Evolutionary conservation across 2,329 filamentous ascomycete species (phyloP), one percentile per base, ranked within the genome.

Genomic region (Annulohypoxylon truncatum): DNA sequence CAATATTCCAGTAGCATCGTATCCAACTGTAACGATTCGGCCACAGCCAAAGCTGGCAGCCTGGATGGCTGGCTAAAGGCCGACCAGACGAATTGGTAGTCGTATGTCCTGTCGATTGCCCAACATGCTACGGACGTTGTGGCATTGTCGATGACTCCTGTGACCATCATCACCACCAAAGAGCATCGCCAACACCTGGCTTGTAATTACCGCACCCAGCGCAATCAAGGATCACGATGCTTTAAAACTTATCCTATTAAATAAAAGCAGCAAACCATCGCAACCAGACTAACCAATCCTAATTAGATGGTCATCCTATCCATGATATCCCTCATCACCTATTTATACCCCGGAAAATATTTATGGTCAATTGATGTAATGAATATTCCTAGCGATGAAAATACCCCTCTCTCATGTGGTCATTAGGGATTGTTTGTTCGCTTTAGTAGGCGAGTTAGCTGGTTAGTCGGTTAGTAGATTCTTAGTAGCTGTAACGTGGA

Each of bases 161-260:
- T 66, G 61, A 66, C 65, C 55, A 48, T 48, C 20, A 54, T 31
- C 61, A 58, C 12, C 35, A 53, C 42, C 42, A 26, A 26, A 26
- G 10, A 50, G 28, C 53, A 55, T 12, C 35, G 53, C 55, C 58
- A 67, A 67, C 54, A 13, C 40, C 33, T 47, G 46, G 58, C 54
- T 54, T 47, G 40, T 33, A 67, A 64, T 64, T 60, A 64, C 38
- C 64, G 67, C 65, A 65, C 44, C 40, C 35, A 38, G 35, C 61
- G 67, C 65, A 65, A 44, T 46, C 54, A 54, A 66, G 65, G 65
- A 66, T 66, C 65, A 66, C 58, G 56, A 70, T 68, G 53, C 47
- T 58, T 52, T 35, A 56, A 35, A 56, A n/a, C 55, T 26, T 22
- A 33, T 26, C 59, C 31, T 66, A 55, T 61, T 54, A 40, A 64